These are phyloP conservation scores for Neurospora sp. DNA, from an alignment of 495 filamentous ascomycete genomes.

Conservation along the genomic window DNA sequence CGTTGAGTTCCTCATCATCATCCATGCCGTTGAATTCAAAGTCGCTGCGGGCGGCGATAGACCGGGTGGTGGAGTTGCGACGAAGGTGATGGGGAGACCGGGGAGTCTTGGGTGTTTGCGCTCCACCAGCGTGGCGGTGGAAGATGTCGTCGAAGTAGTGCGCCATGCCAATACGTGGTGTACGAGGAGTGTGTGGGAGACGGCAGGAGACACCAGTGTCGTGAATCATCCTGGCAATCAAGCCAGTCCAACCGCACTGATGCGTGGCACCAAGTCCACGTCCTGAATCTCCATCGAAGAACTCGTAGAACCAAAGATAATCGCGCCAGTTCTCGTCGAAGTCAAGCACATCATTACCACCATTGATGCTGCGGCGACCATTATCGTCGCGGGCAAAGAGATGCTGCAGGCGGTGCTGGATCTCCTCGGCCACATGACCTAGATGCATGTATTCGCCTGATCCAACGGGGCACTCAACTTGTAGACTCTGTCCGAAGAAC, in stretches of 20 bases:
- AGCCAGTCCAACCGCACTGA: slow-evolving; percentile 94
- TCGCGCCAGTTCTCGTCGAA: slow-evolving; percentile 89
- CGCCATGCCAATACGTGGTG: slow-evolving; percentile 66
- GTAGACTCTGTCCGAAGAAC: slow-evolving; percentile 80
- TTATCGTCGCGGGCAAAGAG: slow-evolving; percentile 75
- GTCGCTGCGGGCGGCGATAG: slow-evolving; percentile 80
- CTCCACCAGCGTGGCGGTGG: slow-evolving; percentile 35
- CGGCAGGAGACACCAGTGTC: slow-evolving; percentile 90
- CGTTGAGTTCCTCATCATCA: slow-evolving; percentile 18
- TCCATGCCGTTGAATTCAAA: slow-evolving; percentile 43
- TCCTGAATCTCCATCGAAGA: slow-evolving; percentile 88
- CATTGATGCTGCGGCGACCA: slow-evolving; percentile 78
- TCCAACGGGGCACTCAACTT: slow-evolving; percentile 89
- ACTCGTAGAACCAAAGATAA: slow-evolving; percentile 92
- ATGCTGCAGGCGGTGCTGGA: slow-evolving; percentile 91
- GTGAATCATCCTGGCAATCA: slow-evolving; percentile 94
- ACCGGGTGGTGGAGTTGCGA: slow-evolving; percentile 72
- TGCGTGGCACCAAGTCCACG: slow-evolving; percentile 86
- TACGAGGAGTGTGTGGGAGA: slow-evolving; percentile 84
- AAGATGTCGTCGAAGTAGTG: slow-evolving; percentile 96
- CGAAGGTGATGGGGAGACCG: slow-evolving; percentile 46
- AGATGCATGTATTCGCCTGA: slow-evolving; percentile 95
- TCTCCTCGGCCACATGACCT: slow-evolving; percentile 89
- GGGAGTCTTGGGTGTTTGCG: slow-evolving; percentile 24
- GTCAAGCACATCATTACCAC: slow-evolving; percentile 70